These are phyloP conservation scores for Neopestalotiopsis sp. DNA, from an alignment of 2,329 filamentous ascomycete genomes.

Conservation along the genomic window DNA sequence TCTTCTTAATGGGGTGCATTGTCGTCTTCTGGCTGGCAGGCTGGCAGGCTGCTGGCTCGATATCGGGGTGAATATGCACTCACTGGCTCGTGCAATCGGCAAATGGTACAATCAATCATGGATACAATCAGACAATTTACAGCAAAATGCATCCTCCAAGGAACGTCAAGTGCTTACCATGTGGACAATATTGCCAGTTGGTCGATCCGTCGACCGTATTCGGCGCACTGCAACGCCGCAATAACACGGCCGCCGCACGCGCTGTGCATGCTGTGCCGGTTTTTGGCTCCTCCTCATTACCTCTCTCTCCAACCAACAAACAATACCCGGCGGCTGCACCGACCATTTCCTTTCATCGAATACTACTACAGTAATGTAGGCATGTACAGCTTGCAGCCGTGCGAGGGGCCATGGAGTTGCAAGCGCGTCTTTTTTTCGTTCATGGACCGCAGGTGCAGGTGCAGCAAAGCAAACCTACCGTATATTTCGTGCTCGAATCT, in stretches of 20 bases:
- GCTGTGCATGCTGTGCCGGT: background rate
- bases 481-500: conserved; percentile 9
- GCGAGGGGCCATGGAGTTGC: conserved; percentile 4
- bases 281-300: background rate
- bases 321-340: background rate
- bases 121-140: background rate
- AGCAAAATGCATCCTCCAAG: background rate
- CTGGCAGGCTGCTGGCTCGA: background rate
- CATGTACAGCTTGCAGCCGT: background rate
- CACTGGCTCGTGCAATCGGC: background rate
- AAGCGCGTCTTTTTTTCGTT: conserved; percentile 10
- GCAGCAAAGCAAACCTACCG: conserved; percentile 5
- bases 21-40: too few species aligned
- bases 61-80: background rate
- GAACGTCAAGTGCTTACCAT: background rate
- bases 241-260: background rate
- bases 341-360: background rate
- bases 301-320: background rate
- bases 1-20: too few species aligned
- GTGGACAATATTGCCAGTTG: background rate
- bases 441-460: conserved; percentile 10
- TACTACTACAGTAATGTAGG: too few species aligned
- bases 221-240: background rate
- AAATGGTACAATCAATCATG: background rate
- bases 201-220: background rate